Evolutionary conservation across 345 rosid species (phyloP).

Genomic region (Corchorus capsularis): DNA sequence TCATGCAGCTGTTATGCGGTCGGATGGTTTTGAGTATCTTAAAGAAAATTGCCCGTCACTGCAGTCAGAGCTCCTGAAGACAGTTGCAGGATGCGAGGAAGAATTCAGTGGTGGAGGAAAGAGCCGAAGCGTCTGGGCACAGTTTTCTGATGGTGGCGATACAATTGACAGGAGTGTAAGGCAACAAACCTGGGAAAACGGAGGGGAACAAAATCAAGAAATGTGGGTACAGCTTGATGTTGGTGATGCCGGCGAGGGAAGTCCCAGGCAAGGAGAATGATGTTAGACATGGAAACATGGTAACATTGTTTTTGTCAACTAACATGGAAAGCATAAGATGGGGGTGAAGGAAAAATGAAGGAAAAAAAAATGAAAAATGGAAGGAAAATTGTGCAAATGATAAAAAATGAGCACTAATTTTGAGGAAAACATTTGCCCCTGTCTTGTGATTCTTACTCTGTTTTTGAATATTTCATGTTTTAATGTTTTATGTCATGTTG

Average conservation of each 20-base stretch:
- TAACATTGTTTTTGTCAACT: constrained; percentile 9
- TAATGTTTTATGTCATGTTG: neutral
- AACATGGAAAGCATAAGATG: constrained; percentile 1
- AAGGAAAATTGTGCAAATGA: neutral
- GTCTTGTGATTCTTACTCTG: neutral
- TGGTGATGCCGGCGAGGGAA: constrained; percentile 38
- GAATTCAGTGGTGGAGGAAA: constrained; percentile 63
- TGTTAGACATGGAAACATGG: neutral
- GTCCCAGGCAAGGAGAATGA: constrained; percentile 52
- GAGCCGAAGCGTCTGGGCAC: constrained; percentile 69
- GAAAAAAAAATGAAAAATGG: neutral
- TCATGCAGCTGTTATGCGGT: constrained; percentile 66
- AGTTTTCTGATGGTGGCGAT: constrained; percentile 67
- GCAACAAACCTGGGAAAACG: constrained; percentile 66
- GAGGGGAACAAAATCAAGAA: constrained; percentile 61
- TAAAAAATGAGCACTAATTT: neutral
- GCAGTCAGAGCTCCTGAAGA: constrained; percentile 74
- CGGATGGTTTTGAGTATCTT: constrained; percentile 72
- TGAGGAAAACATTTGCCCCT: neutral
- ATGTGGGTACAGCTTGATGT: constrained; percentile 68
- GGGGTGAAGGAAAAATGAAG: neutral
- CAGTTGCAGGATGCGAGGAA: constrained; percentile 74
- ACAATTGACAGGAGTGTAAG: constrained; percentile 56
- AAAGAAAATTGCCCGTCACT: constrained; percentile 63
- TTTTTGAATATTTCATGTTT: neutral